A percentile compares a stretch with the other conserved stretches of the same genome.
These are phyloP conservation scores for Hortiboletus rubellus DNA, from an alignment of 1,284 basidiomycete genomes.

Conservation along the genomic window DNA sequence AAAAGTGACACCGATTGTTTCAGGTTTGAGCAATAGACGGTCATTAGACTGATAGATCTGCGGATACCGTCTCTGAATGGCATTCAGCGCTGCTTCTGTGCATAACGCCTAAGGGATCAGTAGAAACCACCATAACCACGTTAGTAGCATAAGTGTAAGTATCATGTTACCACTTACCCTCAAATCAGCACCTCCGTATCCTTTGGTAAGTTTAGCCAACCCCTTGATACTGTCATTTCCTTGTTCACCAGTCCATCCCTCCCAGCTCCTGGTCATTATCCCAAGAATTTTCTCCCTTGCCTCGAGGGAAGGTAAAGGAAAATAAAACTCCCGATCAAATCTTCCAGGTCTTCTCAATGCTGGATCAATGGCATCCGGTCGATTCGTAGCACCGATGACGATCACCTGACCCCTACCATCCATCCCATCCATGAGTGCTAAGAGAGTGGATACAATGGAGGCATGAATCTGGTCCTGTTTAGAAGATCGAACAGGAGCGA, in stretches of 20 bases:
- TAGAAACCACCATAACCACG: conserved; percentile 2
- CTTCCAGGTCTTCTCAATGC: conserved; percentile 92
- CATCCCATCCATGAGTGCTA: conserved; percentile 99
- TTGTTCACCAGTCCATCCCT: conserved; percentile 72
- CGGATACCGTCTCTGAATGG: conserved; percentile 94
- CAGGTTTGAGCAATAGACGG: conserved; percentile 82
- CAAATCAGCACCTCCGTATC: conserved; percentile 97
- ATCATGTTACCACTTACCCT: conserved; percentile 56
- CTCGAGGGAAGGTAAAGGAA: conserved; percentile 84
- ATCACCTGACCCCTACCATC: conserved; percentile 96
- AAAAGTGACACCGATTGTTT: conserved; percentile 83
- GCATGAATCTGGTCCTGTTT: conserved; percentile 99
- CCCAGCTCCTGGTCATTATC: conserved; percentile 94
- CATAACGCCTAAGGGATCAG: conserved; percentile 70
- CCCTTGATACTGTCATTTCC: conserved; percentile 61
- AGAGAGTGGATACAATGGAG: conserved; percentile 92
- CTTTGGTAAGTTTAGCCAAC: conserved; percentile 90
- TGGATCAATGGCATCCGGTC: conserved; percentile 96
- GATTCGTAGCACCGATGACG: conserved; percentile 98
- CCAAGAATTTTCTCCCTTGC: conserved; percentile 88
- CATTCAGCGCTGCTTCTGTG: conserved; percentile 96
- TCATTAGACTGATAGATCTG: conserved; percentile 96
- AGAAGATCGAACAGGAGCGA: conserved; percentile 95
- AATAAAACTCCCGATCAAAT: conserved; percentile 99
- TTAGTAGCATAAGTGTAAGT: background rate